Conservation (phyloP, 1,284 basidiomycete genomes). For the Puccinia triticina region DNA sequence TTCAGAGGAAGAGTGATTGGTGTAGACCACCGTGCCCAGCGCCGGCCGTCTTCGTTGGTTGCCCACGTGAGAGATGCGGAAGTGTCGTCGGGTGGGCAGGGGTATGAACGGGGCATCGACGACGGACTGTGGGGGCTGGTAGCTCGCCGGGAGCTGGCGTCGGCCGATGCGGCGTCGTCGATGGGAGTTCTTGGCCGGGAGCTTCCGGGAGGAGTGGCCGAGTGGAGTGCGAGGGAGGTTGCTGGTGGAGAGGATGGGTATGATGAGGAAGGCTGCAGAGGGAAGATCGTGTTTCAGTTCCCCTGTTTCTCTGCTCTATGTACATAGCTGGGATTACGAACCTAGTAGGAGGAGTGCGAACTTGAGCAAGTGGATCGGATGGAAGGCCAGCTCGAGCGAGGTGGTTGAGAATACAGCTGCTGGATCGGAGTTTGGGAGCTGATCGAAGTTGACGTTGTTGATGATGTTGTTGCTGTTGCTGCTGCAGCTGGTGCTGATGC, state of each 20-base stretch:
- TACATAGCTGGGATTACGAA: no score
- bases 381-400: constrained; percentile 21
- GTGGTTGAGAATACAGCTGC: background rate
- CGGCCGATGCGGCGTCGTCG: background rate
- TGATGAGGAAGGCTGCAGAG: constrained; percentile 21
- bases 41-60: background rate
- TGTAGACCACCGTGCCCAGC: background rate
- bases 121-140: constrained; percentile 32
- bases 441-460: background rate
- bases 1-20: constrained; percentile 16
- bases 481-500: background rate
- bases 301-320: no score
- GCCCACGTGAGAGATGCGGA: constrained; percentile 42
- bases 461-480: no score
- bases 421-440: background rate
- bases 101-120: constrained; percentile 40
- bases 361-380: constrained; percentile 31
- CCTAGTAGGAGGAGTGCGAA: constrained; percentile 22
- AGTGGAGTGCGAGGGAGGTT: background rate
- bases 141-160: constrained; percentile 18
- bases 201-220: background rate
- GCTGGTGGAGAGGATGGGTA: constrained; percentile 31
- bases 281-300: background rate
- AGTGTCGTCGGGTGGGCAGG: constrained; percentile 37
- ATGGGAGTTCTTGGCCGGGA: constrained; percentile 14